Base-by-base conservation (phyloP, 805 yeast species). In the Myxozyma neotropica region DNA sequence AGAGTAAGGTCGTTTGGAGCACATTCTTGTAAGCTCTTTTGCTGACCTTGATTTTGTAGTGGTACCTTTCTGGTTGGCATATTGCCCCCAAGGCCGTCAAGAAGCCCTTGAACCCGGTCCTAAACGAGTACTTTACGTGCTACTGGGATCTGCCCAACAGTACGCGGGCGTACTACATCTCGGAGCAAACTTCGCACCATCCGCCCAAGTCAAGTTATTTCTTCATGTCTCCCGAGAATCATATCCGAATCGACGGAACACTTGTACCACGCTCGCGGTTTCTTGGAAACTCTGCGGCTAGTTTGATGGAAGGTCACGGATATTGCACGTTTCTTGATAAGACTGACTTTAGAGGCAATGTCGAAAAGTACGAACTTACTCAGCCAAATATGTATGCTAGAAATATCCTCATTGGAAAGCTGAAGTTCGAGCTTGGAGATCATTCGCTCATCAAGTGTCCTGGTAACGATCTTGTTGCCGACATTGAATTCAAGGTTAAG, bases 81-180 rank as follows among this genome's bases (percentile, higher is more conserved):
- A 94, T 94, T 72, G 94, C 97, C 1, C 99, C 98, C 29, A 93
- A 93, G 72, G 99, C 98, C 2, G 99, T 94, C 15, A 94, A 94
- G 73, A 94, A 94, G 74, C 99, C 99, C 0, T 78, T 94, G 69
- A 94, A 94, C 71, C 99, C 99, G 1, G 90, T 94, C 5, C 72
- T 94, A 26, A 97, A 98, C 31, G 99, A 94, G 72, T 81, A 87
- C 66, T 94, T 89, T 73, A 82, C 89, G 21, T 87, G 96, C 70
- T 92, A 87, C 72, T 94, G 99, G 99, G 94, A 91, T 68, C 75
- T 90, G 47, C 84, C 92, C 10, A 83, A 87, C 52, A 81, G 79
- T 31, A 72, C 80, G 3, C 81, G 81, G 53, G 96, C 97, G 0
- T 93, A 82, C 72, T 94, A 93, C 72, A 74, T 93, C 21, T 80